Conservation (phyloP, 441 rosid genomes). For the Arabidopsis hybrid region DNA sequence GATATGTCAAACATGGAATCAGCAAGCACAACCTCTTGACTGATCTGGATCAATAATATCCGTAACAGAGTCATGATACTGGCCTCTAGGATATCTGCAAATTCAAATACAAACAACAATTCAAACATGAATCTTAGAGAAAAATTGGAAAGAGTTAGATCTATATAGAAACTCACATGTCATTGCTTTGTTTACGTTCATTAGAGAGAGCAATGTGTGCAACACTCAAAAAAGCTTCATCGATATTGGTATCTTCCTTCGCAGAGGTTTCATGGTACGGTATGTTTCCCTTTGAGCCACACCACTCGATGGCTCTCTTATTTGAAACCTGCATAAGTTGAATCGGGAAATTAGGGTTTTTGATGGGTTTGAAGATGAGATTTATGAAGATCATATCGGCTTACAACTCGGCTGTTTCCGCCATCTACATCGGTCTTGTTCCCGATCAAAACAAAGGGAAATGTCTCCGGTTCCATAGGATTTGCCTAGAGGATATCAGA, state of each 20-base stretch:
- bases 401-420: conserved; percentile 68
- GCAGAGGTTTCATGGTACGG: conserved; percentile 71
- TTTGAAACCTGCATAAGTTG: conserved; percentile 50
- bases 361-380: conserved; percentile 5
- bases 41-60: conserved; percentile 50
- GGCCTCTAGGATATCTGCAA: conserved; percentile 52
- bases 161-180: conserved; percentile 34
- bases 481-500: conserved; percentile 51
- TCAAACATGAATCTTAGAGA: conserved; percentile 13
- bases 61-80: conserved; percentile 46
- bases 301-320: conserved; percentile 64
- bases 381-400: background rate
- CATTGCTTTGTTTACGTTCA: conserved; percentile 51
- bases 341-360: conserved; percentile 8
- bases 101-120: background rate
- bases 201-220: conserved; percentile 55
- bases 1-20: conserved; percentile 16
- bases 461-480: conserved; percentile 58
- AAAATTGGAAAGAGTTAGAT: conserved; percentile 1
- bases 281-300: conserved; percentile 55
- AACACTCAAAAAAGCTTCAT: conserved; percentile 58
- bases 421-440: conserved; percentile 74
- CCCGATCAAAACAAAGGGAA: conserved; percentile 70
- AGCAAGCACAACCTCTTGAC: conserved; percentile 58
- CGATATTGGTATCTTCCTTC: conserved; percentile 58